phyloP scores from a whole-genome alignment of 2,329 filamentous ascomycete species.

The Xylariaceae sp. region DNA sequence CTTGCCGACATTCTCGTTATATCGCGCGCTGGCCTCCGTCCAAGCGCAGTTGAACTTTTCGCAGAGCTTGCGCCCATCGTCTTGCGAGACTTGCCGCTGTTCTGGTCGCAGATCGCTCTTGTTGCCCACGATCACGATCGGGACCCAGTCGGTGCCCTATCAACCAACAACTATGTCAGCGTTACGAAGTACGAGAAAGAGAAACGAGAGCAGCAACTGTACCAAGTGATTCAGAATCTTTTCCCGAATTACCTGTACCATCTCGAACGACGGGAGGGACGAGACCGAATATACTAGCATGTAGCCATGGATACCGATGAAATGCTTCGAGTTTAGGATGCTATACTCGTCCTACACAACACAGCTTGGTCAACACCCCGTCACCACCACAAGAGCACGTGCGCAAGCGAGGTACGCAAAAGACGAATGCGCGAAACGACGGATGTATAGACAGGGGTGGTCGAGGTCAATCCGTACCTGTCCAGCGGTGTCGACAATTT shows the following conservation, averaged over 20 bases:
- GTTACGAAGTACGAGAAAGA: not conserved
- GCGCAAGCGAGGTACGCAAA: not conserved
- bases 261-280: slow-evolving; percentile 91
- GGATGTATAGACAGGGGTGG: not conserved
- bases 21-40: slow-evolving; percentile 90
- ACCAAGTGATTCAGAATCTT: slow-evolving; percentile 97
- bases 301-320: slow-evolving; percentile 98
- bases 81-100: slow-evolving; percentile 82
- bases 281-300: slow-evolving; percentile 98
- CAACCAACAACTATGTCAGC: slow-evolving; percentile 5
- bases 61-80: slow-evolving; percentile 79
- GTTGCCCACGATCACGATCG: slow-evolving; percentile 93
- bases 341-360: slow-evolving; percentile 89
- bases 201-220: slow-evolving; percentile 32
- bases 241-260: slow-evolving; percentile 92
- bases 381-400: too few relatives aligned
- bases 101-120: slow-evolving; percentile 92
- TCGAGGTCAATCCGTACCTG: slow-evolving; percentile 56
- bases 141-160: slow-evolving; percentile 81
- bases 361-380: too few relatives aligned
- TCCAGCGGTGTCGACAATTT: slow-evolving; percentile 97
- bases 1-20: slow-evolving; percentile 89
- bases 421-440: slow-evolving; percentile 4
- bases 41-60: slow-evolving; percentile 89
- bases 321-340: slow-evolving; percentile 96